Evolutionary conservation across 129 eudicot genomes (phyloP).

Genomic region (Sambucus nigra): DNA sequence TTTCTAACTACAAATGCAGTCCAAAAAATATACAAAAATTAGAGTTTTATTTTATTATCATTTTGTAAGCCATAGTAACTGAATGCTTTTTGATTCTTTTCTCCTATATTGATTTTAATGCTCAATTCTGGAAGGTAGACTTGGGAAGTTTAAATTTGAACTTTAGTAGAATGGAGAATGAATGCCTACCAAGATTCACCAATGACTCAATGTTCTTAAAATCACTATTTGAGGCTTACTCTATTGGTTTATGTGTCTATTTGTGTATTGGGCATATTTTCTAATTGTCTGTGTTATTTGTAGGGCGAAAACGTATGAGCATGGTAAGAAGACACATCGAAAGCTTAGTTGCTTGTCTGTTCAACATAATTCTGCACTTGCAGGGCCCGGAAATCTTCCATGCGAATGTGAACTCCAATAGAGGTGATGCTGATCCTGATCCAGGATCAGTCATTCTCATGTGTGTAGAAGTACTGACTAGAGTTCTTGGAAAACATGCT

Average conservation of each 20-base stretch:
- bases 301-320: slow-evolving; percentile 52
- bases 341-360: slow-evolving; percentile 52
- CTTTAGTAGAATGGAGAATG: too few relatives aligned
- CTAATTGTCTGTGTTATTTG: slow-evolving; percentile 12
- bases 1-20: too few relatives aligned
- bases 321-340: slow-evolving; percentile 44
- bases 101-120: too few relatives aligned
- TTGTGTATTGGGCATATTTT: background rate
- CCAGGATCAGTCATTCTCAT: slow-evolving; percentile 71
- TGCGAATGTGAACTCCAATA: slow-evolving; percentile 9
- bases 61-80: too few relatives aligned
- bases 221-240: background rate
- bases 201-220: too few relatives aligned
- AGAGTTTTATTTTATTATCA: too few relatives aligned
- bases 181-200: too few relatives aligned
- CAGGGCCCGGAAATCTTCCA: slow-evolving; percentile 53
- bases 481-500: slow-evolving; percentile 61
- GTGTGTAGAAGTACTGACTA: slow-evolving; percentile 70
- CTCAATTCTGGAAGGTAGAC: too few relatives aligned
- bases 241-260: background rate
- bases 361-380: slow-evolving; percentile 65
- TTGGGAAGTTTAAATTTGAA: too few relatives aligned
- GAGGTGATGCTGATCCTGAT: slow-evolving; percentile 42
- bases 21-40: too few relatives aligned
- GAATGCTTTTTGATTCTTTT: too few relatives aligned